Conservation (phyloP, 805 yeast genomes). For the Saccharomyces cerevisiae region DNA sequence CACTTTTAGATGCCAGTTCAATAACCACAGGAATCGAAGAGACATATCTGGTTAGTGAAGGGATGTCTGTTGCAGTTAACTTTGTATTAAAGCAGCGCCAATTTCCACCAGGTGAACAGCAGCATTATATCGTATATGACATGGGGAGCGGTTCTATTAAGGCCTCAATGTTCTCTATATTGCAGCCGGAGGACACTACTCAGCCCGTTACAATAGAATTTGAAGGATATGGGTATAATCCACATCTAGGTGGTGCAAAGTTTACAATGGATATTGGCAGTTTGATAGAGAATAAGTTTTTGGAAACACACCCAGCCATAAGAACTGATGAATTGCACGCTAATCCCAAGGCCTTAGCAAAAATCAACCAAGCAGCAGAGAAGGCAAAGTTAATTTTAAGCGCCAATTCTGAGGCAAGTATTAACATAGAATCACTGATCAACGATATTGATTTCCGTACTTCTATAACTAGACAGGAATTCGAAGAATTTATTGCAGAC, state of each 20-base stretch:
- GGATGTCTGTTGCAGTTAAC: slow-evolving; percentile 82
- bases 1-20: slow-evolving; percentile 65
- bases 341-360: slow-evolving; percentile 52
- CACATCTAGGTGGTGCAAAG: slow-evolving; percentile 64
- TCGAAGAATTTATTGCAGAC: slow-evolving; percentile 47
- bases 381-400: slow-evolving; percentile 80
- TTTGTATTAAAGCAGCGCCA: slow-evolving; percentile 41
- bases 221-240: slow-evolving; percentile 64
- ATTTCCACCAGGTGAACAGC: slow-evolving; percentile 30
- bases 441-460: slow-evolving; percentile 69
- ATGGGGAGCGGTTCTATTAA: slow-evolving; percentile 89
- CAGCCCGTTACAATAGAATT: slow-evolving; percentile 45
- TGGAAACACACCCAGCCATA: slow-evolving; percentile 36
- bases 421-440: slow-evolving; percentile 66
- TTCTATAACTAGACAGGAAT: slow-evolving; percentile 65
- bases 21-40: slow-evolving; percentile 50
- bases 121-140: slow-evolving; percentile 69
- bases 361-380: slow-evolving; percentile 76
- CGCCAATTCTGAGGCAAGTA: slow-evolving; percentile 75
- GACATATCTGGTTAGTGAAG: slow-evolving; percentile 70
- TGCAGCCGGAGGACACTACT: slow-evolving; percentile 36
- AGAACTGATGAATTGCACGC: slow-evolving; percentile 33
- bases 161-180: slow-evolving; percentile 69
- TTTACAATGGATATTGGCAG: slow-evolving; percentile 61
- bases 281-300: slow-evolving; percentile 52